Evolutionary conservation across 306 rosid genomes (phyloP), one percentile per base, ranked within the genome.

Genomic region (Cicer judaicum): DNA sequence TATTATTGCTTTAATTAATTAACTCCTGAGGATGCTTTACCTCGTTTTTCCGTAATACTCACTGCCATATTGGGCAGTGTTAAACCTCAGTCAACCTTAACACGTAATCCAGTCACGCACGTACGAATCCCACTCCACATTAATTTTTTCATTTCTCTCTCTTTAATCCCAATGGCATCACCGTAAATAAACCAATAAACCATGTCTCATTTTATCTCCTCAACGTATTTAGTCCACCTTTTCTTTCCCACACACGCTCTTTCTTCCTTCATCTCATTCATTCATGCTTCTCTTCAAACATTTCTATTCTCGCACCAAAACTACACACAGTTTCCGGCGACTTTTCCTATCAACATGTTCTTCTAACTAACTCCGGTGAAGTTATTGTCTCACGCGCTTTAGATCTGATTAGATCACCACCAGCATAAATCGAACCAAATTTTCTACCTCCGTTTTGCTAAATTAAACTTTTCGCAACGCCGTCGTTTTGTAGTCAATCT

Each of bases 341-440:
- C 4, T 46, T 84, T 52, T 38, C 75, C 74, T 70, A 48, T 69
- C 36, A 63, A 10, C 44, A 12, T 18, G 29, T 43, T 13, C 52
- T 16, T 36, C 56, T 49, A 44, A 48, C 43, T 62, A 6, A 6
- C 70, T 75, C 79, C 78, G 38, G 24, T 53, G 36, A 43, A 12
- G 11, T 48, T 21, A 24, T 39, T 1, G 2, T 7, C 41, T 75
- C 75, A 42, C 72, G 7, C 55, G 5, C 84, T 43, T 19, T 19
- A 82, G 89, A 87, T 87, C 92, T 48, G 44, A 72, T 77, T 14
- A 53, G 55, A 72, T 86, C 89, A 44, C 36, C 14, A 0, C 46
- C 55, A 41, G 16, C 48, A 47, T 6, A 12, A 2, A 38, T 38
- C n/a, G 1, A 50, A 75, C 3, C 21, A 10, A 41, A 54, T 18